These are phyloP conservation scores for Zoysia matrella DNA, from an alignment of 202 grass and related monocot species.

Conservation along the genomic window DNA sequence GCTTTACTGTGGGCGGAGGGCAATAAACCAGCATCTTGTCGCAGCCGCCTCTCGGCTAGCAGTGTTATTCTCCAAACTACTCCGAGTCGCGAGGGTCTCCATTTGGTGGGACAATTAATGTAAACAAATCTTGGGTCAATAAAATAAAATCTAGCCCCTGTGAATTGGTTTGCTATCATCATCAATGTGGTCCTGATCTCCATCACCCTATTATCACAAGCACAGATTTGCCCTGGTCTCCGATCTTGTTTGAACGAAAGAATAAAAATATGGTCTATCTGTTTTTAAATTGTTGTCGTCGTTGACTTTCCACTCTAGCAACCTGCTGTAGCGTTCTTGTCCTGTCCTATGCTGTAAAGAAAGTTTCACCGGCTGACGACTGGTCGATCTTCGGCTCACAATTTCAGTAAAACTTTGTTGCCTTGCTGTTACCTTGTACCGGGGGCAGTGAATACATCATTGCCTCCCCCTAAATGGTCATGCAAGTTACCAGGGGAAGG, in stretches of 20 bases:
- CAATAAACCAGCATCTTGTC: constrained; percentile 32
- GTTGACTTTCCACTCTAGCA: constrained; percentile 32
- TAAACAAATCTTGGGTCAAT: neutral
- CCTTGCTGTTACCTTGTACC: constrained; percentile 29
- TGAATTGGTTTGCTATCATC: constrained; percentile 48
- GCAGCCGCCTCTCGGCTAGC: neutral
- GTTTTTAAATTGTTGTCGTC: constrained; percentile 30
- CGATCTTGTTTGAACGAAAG: constrained; percentile 45
- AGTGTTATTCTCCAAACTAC: constrained; percentile 28
- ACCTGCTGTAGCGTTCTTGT: constrained; percentile 38
- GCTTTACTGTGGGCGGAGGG: constrained; percentile 29
- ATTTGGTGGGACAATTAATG: constrained; percentile 30
- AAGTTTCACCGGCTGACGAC: constrained; percentile 4
- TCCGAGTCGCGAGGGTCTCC: constrained; percentile 10
- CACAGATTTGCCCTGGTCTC: constrained; percentile 36
- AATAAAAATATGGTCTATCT: constrained; percentile 12
- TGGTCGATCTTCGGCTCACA: neutral
- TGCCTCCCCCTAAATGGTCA: neutral
- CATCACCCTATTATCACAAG: constrained; percentile 36
- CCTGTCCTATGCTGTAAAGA: constrained; percentile 34
- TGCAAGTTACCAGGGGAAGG: neutral
- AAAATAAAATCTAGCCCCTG: constrained; percentile 27
- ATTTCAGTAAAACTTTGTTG: constrained; percentile 47
- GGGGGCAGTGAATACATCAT: constrained; percentile 33
- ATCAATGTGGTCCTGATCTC: constrained; percentile 58